These are phyloP conservation scores for Piper longum DNA, from an alignment of 164 flowering plant genomes.

Conservation along the genomic window DNA sequence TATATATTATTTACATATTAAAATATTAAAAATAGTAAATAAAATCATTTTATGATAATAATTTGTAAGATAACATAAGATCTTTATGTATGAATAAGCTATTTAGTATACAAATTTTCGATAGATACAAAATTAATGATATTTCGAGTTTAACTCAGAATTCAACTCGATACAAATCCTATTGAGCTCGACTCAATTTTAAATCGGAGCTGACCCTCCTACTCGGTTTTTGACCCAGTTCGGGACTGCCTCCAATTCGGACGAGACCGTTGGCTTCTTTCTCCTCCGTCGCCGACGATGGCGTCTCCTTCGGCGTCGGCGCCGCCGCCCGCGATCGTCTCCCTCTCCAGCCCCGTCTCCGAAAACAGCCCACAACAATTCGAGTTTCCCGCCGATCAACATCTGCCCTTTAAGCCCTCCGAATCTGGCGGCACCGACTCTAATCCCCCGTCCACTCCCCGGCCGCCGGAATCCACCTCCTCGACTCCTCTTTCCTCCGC, in stretches of 20 bases:
- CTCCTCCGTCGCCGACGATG: not conserved
- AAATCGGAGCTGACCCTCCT: too few relatives aligned
- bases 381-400: not conserved
- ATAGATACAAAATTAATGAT: too few relatives aligned
- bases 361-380: slow-evolving; percentile 5
- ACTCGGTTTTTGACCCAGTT: not conserved
- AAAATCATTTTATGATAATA: too few relatives aligned
- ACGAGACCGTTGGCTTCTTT: not conserved
- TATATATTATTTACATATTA: too few relatives aligned
- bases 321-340: not conserved
- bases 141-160: too few relatives aligned
- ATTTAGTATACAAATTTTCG: too few relatives aligned
- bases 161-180: too few relatives aligned
- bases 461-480: slow-evolving; percentile 12
- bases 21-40: too few relatives aligned
- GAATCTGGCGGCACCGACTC: slow-evolving; percentile 7
- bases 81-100: too few relatives aligned
- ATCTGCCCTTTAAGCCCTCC: not conserved
- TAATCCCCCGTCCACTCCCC: slow-evolving; percentile 8
- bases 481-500: slow-evolving; percentile 11
- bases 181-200: too few relatives aligned
- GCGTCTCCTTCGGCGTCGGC: not conserved
- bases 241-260: not conserved
- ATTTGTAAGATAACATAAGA: too few relatives aligned
- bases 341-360: slow-evolving; percentile 3